Conservation (phyloP, 805 yeast species). For the Candida michaelii region DNA sequence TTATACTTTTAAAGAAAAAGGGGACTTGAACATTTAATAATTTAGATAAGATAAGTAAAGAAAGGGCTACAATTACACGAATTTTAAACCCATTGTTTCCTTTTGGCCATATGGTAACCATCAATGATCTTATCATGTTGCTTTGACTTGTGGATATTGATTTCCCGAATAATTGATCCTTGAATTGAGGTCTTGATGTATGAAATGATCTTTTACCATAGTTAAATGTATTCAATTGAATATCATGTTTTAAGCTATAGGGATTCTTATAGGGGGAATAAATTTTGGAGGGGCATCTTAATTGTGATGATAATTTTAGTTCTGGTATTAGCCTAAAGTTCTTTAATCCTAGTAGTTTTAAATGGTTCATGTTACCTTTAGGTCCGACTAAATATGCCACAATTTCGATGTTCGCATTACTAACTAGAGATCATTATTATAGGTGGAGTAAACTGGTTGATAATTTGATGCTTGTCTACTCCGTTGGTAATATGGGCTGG, state of each 20-base stretch:
- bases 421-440: too few species aligned
- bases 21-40: constrained; percentile 94
- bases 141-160: constrained; percentile 42
- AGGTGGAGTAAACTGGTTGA: too few species aligned
- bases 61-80: constrained; percentile 74
- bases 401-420: constrained; percentile 2
- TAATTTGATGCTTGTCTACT: too few species aligned
- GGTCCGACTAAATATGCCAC: neutral
- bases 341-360: constrained; percentile 1
- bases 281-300: neutral
- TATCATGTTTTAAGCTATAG: neutral
- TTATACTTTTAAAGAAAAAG: constrained; percentile 79
- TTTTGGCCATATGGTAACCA: constrained; percentile 81
- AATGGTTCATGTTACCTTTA: constrained; percentile 1
- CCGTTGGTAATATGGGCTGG: too few species aligned
- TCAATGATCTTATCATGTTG: constrained; percentile 60
- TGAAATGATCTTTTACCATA: constrained; percentile 6
- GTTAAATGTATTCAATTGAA: neutral
- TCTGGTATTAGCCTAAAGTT: neutral
- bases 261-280: neutral
- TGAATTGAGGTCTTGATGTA: neutral
- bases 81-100: constrained; percentile 62
- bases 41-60: constrained; percentile 76
- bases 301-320: neutral
- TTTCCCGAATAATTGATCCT: constrained; percentile 24